These are phyloP conservation scores for Monosporascus ibericus DNA, from an alignment of 2,329 filamentous ascomycete species.

Conservation along the genomic window DNA sequence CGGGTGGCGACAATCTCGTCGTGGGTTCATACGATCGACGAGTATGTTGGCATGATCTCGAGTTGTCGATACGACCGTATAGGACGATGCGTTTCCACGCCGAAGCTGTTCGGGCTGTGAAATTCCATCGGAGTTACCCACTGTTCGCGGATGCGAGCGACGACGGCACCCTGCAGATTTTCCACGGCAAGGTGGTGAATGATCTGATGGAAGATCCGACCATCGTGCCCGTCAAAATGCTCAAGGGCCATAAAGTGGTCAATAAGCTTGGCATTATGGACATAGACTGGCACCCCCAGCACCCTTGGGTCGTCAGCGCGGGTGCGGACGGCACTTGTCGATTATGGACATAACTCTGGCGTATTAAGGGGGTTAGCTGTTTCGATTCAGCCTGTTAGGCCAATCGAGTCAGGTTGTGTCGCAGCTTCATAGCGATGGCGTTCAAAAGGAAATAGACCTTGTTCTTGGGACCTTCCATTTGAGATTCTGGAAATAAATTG, in stretches of 20 bases:
- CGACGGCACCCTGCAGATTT: slow-evolving; percentile 89
- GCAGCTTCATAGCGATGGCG: slow-evolving; percentile 1
- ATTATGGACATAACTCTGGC: slow-evolving; percentile 63
- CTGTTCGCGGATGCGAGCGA: slow-evolving; percentile 94
- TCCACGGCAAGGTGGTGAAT: slow-evolving; percentile 91
- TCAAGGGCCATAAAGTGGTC: slow-evolving; percentile 83
- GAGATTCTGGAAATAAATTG: too few species aligned
- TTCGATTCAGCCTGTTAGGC: neutral
- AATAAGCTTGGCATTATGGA: slow-evolving; percentile 86
- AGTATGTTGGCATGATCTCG: slow-evolving; percentile 93
- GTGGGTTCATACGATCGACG: slow-evolving; percentile 92
- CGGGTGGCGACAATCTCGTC: slow-evolving; percentile 87
- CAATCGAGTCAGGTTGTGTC: slow-evolving; percentile 6
- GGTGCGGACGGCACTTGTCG: slow-evolving; percentile 90
- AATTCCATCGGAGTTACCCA: slow-evolving; percentile 73
- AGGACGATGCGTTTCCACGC: slow-evolving; percentile 94
- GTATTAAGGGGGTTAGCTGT: neutral
- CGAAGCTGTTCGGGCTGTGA: slow-evolving; percentile 84
- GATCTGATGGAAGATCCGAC: slow-evolving; percentile 95
- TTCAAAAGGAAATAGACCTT: neutral
- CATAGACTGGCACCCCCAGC: slow-evolving; percentile 89
- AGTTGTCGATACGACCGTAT: slow-evolving; percentile 83
- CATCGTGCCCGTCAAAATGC: slow-evolving; percentile 91
- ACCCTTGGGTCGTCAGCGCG: slow-evolving; percentile 91
- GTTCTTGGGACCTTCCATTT: neutral